phyloP scores from a whole-genome alignment of 495 filamentous ascomycete genomes.

The Penicilliopsis zonata region DNA sequence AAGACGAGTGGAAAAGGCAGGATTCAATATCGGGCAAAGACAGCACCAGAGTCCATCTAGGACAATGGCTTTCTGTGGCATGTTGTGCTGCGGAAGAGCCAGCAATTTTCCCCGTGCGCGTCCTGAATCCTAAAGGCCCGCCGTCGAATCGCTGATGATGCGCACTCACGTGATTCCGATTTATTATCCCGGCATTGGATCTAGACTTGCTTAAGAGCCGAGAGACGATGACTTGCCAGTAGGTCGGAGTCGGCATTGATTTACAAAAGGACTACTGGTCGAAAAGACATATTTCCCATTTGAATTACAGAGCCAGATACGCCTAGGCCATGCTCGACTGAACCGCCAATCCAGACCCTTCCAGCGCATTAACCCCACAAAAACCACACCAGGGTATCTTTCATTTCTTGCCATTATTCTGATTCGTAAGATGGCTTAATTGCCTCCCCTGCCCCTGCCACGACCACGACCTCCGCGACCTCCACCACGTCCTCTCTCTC shows the following conservation, averaged over 20 bases:
- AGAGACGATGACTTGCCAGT: too few relatives aligned
- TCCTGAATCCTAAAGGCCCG: too few relatives aligned
- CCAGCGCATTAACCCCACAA: constrained; percentile 16
- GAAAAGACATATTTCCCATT: constrained; percentile 15
- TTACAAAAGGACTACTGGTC: not conserved
- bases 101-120: too few relatives aligned
- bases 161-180: not conserved
- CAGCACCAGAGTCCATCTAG: constrained; percentile 57
- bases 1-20: constrained; percentile 6
- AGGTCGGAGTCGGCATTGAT: too few relatives aligned
- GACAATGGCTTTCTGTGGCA: constrained; percentile 34
- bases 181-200: not conserved
- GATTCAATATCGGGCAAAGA: constrained; percentile 47
- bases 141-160: too few relatives aligned
- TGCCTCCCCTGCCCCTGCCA: constrained; percentile 25
- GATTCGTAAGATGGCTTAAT: constrained; percentile 8
- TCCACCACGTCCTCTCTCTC: constrained; percentile 38
- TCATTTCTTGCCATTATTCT: constrained; percentile 9
- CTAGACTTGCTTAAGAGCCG: not conserved
- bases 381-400: constrained; percentile 30
- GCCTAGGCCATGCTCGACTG: constrained; percentile 34
- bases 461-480: constrained; percentile 39
- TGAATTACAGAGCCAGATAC: constrained; percentile 33
- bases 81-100: constrained; percentile 19
- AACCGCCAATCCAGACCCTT: constrained; percentile 17